Percentiles rank a stretch among this genome's conserved stretches.
Conservation (phyloP, 768 basidiomycete genomes). For the Ephemerocybe angulata region DNA sequence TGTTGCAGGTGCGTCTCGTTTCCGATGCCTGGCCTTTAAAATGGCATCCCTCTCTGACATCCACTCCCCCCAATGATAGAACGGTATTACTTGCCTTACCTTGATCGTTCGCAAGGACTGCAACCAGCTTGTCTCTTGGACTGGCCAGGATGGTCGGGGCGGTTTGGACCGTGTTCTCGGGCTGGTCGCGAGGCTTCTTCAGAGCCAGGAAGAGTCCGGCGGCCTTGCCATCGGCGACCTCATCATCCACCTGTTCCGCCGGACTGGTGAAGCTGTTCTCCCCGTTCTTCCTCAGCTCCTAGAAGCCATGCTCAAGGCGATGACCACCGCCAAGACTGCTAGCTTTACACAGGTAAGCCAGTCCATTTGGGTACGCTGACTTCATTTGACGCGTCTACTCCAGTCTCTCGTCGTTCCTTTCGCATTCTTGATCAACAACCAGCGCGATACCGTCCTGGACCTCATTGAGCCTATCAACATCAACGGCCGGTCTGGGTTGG, state of each 20-base stretch:
- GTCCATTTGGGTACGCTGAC: not conserved
- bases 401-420: constrained; percentile 91
- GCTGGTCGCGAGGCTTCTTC: constrained; percentile 74
- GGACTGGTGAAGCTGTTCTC: constrained; percentile 73
- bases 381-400: not conserved
- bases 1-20: constrained; percentile 55
- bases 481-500: constrained; percentile 64
- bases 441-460: constrained; percentile 73
- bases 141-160: constrained; percentile 56
- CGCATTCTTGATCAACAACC: constrained; percentile 87
- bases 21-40: constrained; percentile 2
- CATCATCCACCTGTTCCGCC: constrained; percentile 87
- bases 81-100: constrained; percentile 79
- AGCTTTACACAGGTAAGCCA: constrained; percentile 78
- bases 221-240: constrained; percentile 93
- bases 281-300: constrained; percentile 86
- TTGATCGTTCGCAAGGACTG: constrained; percentile 84
- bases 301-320: constrained; percentile 76
- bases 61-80: constrained; percentile 44
- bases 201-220: constrained; percentile 83
- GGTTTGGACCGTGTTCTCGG: constrained; percentile 75
- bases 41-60: not conserved
- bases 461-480: constrained; percentile 69
- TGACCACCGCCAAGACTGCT: constrained; percentile 83
- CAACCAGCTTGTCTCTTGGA: constrained; percentile 76